Conservation (phyloP, 495 filamentous ascomycete genomes). For the Venustampulla echinocandica region DNA sequence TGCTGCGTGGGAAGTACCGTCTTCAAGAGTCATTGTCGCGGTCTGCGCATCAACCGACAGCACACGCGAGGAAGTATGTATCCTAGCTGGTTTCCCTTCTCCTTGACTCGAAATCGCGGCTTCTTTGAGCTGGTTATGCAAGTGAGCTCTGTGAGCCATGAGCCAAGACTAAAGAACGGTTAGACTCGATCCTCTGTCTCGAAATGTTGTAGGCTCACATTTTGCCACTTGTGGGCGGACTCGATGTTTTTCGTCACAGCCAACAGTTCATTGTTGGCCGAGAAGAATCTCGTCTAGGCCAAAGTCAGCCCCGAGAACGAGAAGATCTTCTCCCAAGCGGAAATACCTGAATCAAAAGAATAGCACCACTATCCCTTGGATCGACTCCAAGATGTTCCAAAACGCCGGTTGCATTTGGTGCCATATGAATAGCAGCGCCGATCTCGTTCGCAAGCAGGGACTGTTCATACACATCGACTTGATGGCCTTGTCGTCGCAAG, state of each 20-base stretch:
- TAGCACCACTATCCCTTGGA: constrained; percentile 26
- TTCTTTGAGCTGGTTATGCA: constrained; percentile 35
- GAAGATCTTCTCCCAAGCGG: too few species aligned
- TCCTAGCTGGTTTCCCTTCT: constrained; percentile 29
- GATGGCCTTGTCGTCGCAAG: constrained; percentile 44
- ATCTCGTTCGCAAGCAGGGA: constrained; percentile 41
- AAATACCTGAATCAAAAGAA: too few species aligned
- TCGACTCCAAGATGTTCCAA: constrained; percentile 34
- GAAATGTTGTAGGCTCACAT: constrained; percentile 28
- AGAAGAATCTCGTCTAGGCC: too few species aligned
- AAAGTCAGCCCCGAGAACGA: too few species aligned
- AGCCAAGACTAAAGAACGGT: constrained; percentile 43
- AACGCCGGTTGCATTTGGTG: constrained; percentile 42
- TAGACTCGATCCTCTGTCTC: constrained; percentile 1
- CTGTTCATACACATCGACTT: constrained; percentile 44
- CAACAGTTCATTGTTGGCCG: too few species aligned
- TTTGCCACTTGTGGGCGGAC: too few species aligned
- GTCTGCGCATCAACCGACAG: constrained; percentile 34
- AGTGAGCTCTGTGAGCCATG: constrained; percentile 40
- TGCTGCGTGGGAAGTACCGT: constrained; percentile 26
- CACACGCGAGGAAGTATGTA: constrained; percentile 38
- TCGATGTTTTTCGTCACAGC: too few species aligned
- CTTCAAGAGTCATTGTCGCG: constrained; percentile 33
- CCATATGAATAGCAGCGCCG: constrained; percentile 45
- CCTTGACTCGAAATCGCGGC: constrained; percentile 32